These are phyloP conservation scores for Venturia asperata DNA, from an alignment of 2,329 filamentous ascomycete genomes.

Conservation along the genomic window DNA sequence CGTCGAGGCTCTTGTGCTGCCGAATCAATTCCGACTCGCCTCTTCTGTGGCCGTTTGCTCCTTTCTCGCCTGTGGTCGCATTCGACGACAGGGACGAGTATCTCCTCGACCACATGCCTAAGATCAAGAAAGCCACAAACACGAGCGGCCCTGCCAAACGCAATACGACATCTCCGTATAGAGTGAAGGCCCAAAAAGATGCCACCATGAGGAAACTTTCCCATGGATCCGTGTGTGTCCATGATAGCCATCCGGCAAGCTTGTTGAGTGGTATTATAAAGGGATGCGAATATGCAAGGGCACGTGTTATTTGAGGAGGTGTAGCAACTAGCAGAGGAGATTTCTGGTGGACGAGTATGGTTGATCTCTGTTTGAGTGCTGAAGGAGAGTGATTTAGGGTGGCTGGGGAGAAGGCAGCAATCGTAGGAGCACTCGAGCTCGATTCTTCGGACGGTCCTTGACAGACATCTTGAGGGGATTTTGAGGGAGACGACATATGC, in stretches of 20 bases:
- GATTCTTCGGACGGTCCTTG: conserved; percentile 36
- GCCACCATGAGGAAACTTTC: conserved; percentile 89
- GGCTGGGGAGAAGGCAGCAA: conserved; percentile 82
- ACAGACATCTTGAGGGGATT: conserved; percentile 32
- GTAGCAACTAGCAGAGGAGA: conserved; percentile 88
- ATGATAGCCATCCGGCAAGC: conserved; percentile 76
- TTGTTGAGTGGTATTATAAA: conserved; percentile 87
- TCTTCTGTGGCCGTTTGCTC: conserved; percentile 46
- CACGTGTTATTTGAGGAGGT: conserved; percentile 87
- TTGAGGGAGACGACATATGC: conserved; percentile 34
- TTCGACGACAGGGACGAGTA: conserved; percentile 88
- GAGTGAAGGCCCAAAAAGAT: conserved; percentile 73
- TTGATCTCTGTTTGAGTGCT: conserved; percentile 70
- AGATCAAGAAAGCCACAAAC: conserved; percentile 69
- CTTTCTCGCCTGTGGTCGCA: conserved; percentile 61
- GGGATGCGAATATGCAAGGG: conserved; percentile 90
- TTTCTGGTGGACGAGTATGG: conserved; percentile 94
- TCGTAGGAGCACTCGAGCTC: conserved; percentile 56
- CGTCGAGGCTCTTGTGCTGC: conserved; percentile 90
- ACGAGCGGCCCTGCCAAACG: conserved; percentile 77
- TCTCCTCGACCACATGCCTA: conserved; percentile 85
- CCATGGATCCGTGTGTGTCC: conserved; percentile 92
- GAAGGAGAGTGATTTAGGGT: conserved; percentile 61
- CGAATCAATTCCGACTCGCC: conserved; percentile 55
- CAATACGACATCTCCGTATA: conserved; percentile 82